A percentile compares a stretch with the other conserved stretches of the same genome.
phyloP scores from a whole-genome alignment of 2,329 filamentous ascomycete genomes.

The Colletotrichum coccodes region DNA sequence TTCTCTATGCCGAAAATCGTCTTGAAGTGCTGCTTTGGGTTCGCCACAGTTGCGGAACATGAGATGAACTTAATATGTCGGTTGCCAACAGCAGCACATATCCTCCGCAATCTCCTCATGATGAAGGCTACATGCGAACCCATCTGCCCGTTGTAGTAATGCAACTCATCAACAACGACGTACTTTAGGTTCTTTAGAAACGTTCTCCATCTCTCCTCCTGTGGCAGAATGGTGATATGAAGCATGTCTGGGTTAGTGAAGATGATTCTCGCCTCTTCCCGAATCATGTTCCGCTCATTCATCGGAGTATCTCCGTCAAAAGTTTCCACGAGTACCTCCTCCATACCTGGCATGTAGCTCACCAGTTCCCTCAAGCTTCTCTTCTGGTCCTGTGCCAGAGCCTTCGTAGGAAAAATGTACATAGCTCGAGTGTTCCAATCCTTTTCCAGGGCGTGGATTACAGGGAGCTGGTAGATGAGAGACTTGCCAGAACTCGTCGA shows the following conservation, averaged over 20 bases:
- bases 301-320: conserved; percentile 97
- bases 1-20: conserved; percentile 91
- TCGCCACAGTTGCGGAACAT: conserved; percentile 95
- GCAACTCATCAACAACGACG: conserved; percentile 91
- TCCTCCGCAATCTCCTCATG: conserved; percentile 87
- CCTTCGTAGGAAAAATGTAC: conserved; percentile 99
- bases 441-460: conserved; percentile 85
- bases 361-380: conserved; percentile 88
- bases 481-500: conserved; percentile 98
- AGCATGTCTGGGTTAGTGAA: conserved; percentile 99
- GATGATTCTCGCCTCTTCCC: conserved; percentile 90
- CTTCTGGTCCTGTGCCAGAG: conserved; percentile 92
- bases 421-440: conserved; percentile 84
- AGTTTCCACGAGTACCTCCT: conserved; percentile 84
- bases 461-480: conserved; percentile 95
- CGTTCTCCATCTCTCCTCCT: conserved; percentile 88
- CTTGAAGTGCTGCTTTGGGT: conserved; percentile 90
- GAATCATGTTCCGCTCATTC: conserved; percentile 78
- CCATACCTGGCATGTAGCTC: conserved; percentile 80
- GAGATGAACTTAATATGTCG: conserved; percentile 88
- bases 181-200: conserved; percentile 92
- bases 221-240: conserved; percentile 90
- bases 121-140: conserved; percentile 95
- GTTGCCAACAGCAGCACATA: conserved; percentile 93
- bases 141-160: conserved; percentile 96